These are phyloP conservation scores for Wallemia ichthyophaga DNA, from an alignment of 1,284 basidiomycete species.

Conservation along the genomic window DNA sequence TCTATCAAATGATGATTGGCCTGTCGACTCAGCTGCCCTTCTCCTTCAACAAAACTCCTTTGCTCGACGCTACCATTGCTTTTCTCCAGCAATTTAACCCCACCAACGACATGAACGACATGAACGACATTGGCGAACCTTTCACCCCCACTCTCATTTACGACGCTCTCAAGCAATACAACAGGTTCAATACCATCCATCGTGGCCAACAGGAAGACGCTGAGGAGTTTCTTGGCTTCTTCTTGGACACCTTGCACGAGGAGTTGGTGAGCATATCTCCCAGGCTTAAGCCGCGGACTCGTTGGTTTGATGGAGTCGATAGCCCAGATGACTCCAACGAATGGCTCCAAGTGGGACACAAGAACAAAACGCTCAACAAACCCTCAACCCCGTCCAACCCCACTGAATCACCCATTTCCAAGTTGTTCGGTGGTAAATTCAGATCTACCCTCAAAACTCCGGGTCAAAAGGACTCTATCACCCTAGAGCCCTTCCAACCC, in stretches of 20 bases:
- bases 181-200: slow-evolving; percentile 27
- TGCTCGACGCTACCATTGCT: slow-evolving; percentile 46
- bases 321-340: too few species aligned
- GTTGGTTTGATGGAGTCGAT: slow-evolving; percentile 1
- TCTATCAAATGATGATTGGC: slow-evolving; percentile 46
- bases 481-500: slow-evolving; percentile 75
- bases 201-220: slow-evolving; percentile 91
- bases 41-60: slow-evolving; percentile 29
- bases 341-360: slow-evolving; percentile 82
- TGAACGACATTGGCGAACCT: slow-evolving; percentile 18
- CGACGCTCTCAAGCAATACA: slow-evolving; percentile 82
- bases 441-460: slow-evolving; percentile 58
- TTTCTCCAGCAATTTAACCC: slow-evolving; percentile 48
- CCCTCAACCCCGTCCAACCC: slow-evolving; percentile 50
- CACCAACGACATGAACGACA: slow-evolving; percentile 6
- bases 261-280: slow-evolving; percentile 42
- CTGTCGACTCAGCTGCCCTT: slow-evolving; percentile 26
- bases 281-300: slow-evolving; percentile 9
- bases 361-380: slow-evolving; percentile 55
- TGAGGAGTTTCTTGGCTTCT: slow-evolving; percentile 95
- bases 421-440: slow-evolving; percentile 78
- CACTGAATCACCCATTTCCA: slow-evolving; percentile 57
- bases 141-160: slow-evolving; percentile 76
- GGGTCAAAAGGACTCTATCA: slow-evolving; percentile 52
- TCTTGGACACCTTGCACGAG: slow-evolving; percentile 79